Conservation (phyloP, 371 early-diverging fungal genomes). For the Cokeromyces recurvatus region DNA sequence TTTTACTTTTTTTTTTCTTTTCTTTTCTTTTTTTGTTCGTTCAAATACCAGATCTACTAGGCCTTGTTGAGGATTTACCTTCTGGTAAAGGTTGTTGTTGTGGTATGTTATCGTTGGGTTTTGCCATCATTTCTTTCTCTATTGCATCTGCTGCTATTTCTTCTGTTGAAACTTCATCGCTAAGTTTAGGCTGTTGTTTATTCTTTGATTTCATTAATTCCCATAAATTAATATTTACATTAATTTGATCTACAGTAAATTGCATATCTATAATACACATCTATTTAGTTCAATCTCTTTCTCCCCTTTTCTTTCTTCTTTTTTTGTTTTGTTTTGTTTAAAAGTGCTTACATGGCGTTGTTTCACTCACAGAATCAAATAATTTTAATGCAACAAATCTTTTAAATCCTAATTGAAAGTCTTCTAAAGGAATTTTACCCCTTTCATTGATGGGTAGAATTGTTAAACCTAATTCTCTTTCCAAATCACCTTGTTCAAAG, state of each 20-base stretch:
- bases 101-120: slow-evolving; percentile 8
- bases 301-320: too few species aligned
- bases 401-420: slow-evolving; percentile 39
- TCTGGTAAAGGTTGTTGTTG: slow-evolving; percentile 13
- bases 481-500: slow-evolving; percentile 64
- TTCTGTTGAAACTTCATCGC: neutral
- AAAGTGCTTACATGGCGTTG: slow-evolving; percentile 27
- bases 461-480: slow-evolving; percentile 53
- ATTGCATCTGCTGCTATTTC: slow-evolving; percentile 19
- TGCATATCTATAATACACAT: slow-evolving; percentile 28
- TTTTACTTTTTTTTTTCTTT: too few species aligned
- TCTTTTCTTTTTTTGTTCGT: too few species aligned
- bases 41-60: slow-evolving; percentile 13
- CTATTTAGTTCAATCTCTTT: neutral
- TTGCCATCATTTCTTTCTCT: neutral
- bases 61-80: slow-evolving; percentile 3
- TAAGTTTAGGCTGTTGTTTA: neutral
- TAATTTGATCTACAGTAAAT: slow-evolving; percentile 31
- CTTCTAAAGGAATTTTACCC: slow-evolving; percentile 31
- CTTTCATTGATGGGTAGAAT: slow-evolving; percentile 39
- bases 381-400: slow-evolving; percentile 36
- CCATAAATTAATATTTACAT: slow-evolving; percentile 33
- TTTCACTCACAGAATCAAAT: slow-evolving; percentile 25
- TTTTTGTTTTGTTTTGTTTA: too few species aligned
- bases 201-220: slow-evolving; percentile 14